Evolutionary conservation across 2,329 filamentous ascomycete species (phyloP), one percentile per base, ranked within the genome.

Genomic region (Metarhizium guizhouense): DNA sequence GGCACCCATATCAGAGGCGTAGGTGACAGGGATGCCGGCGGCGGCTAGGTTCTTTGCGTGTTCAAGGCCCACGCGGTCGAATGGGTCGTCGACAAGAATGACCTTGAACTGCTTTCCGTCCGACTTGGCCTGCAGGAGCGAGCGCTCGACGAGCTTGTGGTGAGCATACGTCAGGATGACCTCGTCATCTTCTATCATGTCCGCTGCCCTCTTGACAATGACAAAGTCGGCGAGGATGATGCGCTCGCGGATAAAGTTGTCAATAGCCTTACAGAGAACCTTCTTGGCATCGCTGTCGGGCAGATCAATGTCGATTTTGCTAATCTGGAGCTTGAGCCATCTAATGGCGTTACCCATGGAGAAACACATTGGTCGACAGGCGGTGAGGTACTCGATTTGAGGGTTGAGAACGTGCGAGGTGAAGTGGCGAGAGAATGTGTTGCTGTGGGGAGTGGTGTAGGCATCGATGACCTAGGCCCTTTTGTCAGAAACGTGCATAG

Each of bases 331-430:
- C 76, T 99, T 99, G 52, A 99, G 80, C 79, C 91, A 93, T 54
- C 94, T 84, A 67, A 99, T 95, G 40, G 91, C 91, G 70, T 97
- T 99, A 58, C 94, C 94, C 86, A 97, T 96, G 59, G 90, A 90
- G 72, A 96, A 94, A 62, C 90, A 95, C 73, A 99, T 88, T 38
- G 94, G 92, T n/a, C 94, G 86, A 67, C 92, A 96, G 62, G 90
- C 90, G 58, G 90, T 89, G 58, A 99, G 81, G 67, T 95, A 96
- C 61, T 95, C 91, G 66, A 99, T 96, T 72, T 99, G 94, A 42
- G 92, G 90, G 65, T 91, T 94, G 57, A 99, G 84, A 60, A 90
- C 85, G 71, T 97, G 90, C 11, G 89, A 88, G 36, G 90, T 94
- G 64, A 99, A 85, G 74, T 99, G 92, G 38, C 94, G 86, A 20